Percentiles rank a stretch among this genome's conserved stretches.
phyloP scores from a whole-genome alignment of 2,329 filamentous ascomycete species.

The Pseudocercospora macadamiae region DNA sequence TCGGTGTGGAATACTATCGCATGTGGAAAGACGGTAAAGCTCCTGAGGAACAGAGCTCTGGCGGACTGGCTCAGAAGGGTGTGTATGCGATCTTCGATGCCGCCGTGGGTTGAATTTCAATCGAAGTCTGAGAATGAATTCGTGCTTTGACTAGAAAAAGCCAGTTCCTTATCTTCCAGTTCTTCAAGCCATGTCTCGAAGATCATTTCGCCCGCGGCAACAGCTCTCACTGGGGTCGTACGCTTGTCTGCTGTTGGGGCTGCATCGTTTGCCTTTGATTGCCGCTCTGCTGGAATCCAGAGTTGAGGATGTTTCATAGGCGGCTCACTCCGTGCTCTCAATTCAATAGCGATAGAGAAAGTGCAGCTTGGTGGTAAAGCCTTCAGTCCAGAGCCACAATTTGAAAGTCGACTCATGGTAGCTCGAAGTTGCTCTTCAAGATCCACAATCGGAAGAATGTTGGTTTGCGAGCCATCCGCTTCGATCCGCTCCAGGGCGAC shows the following conservation, averaged over 20 bases:
- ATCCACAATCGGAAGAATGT: constrained; percentile 48
- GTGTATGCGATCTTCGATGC: constrained; percentile 45
- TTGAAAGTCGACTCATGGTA: constrained; percentile 64
- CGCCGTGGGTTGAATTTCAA: background rate
- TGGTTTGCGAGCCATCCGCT: constrained; percentile 26
- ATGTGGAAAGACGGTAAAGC: constrained; percentile 43
- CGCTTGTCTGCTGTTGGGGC: constrained; percentile 37
- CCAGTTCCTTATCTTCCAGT: constrained; percentile 15
- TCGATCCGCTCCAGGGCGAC: constrained; percentile 52
- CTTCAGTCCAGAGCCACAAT: constrained; percentile 60
- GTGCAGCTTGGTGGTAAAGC: constrained; percentile 67
- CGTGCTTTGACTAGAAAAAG: constrained; percentile 14
- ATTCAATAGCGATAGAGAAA: constrained; percentile 75
- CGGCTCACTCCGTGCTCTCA: constrained; percentile 61
- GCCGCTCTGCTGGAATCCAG: constrained; percentile 64
- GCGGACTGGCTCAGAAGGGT: constrained; percentile 35
- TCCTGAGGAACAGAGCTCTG: constrained; percentile 37
- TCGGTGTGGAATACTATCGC: constrained; percentile 40
- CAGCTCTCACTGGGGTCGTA: constrained; percentile 63
- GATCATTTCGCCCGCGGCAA: constrained; percentile 67
- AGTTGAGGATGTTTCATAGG: constrained; percentile 56
- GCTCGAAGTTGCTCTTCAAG: constrained; percentile 74
- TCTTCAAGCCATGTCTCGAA: constrained; percentile 74
- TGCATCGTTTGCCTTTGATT: constrained; percentile 8
- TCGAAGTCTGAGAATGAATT: background rate